phyloP scores from a whole-genome alignment of 208 protist species.

The Sergeia podlipaevii region DNA sequence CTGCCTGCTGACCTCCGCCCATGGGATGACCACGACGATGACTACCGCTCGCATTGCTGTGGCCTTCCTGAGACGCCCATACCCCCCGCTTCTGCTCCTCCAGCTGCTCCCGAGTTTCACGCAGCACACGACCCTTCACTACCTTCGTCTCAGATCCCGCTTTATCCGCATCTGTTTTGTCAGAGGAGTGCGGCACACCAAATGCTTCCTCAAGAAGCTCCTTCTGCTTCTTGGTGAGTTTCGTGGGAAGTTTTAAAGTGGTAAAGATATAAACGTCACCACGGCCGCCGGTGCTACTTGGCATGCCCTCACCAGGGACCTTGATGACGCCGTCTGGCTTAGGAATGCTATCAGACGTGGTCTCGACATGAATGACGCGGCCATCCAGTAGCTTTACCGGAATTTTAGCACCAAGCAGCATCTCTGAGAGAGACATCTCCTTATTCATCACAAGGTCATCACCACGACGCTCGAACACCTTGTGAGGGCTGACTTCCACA shows the following conservation, averaged over 20 bases:
- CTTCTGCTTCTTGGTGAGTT: conserved; percentile 59
- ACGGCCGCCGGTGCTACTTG: conserved; percentile 51
- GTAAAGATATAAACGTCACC: conserved; percentile 86
- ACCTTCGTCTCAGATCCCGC: conserved; percentile 46
- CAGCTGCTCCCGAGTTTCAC: conserved; percentile 68
- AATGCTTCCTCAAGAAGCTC: conserved; percentile 68
- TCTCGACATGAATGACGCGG: conserved; percentile 79
- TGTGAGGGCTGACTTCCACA: conserved; percentile 92
- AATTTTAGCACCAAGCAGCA: conserved; percentile 89
- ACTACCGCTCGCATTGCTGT: conserved; percentile 6
- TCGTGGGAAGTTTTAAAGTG: conserved; percentile 73
- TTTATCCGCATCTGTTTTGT: too few relatives aligned
- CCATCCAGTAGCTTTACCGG: conserved; percentile 91
- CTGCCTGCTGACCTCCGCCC: conserved; percentile 34
- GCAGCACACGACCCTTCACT: conserved; percentile 72
- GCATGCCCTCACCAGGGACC: conserved; percentile 84
- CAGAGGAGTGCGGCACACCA: conserved; percentile 40
- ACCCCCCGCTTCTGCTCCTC: conserved; percentile 69
- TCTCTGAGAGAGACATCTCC: conserved; percentile 92
- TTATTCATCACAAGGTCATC: conserved; percentile 93
- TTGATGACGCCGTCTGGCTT: conserved; percentile 80
- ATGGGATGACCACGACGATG: too few relatives aligned
- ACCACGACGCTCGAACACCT: conserved; percentile 90
- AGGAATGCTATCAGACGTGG: conserved; percentile 42
- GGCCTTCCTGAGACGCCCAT: conserved; percentile 59